Base-by-base conservation (phyloP, 1,139 yeast species). In the Kodamaea sp. region DNA sequence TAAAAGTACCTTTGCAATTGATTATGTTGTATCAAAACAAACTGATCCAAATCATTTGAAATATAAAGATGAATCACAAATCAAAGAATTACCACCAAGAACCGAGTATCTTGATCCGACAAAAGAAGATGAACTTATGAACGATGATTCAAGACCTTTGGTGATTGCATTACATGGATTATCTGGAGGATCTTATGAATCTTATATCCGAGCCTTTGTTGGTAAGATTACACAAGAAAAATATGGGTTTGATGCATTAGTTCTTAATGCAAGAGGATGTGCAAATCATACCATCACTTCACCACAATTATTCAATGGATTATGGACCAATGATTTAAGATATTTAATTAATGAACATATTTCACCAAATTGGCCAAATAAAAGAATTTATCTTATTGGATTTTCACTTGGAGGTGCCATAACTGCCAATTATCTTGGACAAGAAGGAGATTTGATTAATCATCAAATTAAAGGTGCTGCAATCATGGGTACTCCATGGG, bases 401-500 rank as follows among this genome's bases (percentile, higher is more conserved):
- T 76, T 76, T 44, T 75, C 81, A 2, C 60, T 79, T 27, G 84
- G 97, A n/a, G 92, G 88, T 1, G 78, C 85, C 1, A 74, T 88
- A 43, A 64, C 88, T 42, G 75, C 86, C 27, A 89, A 90, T 58
- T 89, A 84, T 57, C 60, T 90, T 30, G 96, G 95, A 27, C 82
- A 79, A 53, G 84, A 83, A 50, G 82, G 78, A 20, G 74, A 66
- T 2, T 42, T 37, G 3, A 51, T 52, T 20, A 55, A 60, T 45
- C 42, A 58, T 5, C 65, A 69, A 41, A 68, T 78, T 38, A 71
- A 68, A 45, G 76, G 73, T 8, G 76, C 78, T 0, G 67, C 75
- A 10, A 65, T 73, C 7, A 55, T 78, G 54, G 86, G 88, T 7
- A 76, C 81, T 46, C 96, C 96, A 9, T 90, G 96, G 96, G 95